phyloP scores from a whole-genome alignment of 345 rosid genomes.

The Trapa bicornis region DNA sequence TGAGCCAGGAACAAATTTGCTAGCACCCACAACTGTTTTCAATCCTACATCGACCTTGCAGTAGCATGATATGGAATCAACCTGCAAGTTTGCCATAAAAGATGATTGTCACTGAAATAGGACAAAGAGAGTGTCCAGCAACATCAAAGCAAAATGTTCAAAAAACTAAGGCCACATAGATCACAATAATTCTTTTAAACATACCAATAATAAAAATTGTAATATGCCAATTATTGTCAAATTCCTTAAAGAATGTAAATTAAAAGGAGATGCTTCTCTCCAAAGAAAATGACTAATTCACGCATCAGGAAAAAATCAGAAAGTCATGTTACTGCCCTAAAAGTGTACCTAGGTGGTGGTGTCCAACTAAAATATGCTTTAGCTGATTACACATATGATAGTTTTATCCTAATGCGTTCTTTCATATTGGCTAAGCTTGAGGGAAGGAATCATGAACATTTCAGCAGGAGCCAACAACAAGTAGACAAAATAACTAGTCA shows the following conservation, averaged over 20 bases:
- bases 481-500: background rate
- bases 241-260: background rate
- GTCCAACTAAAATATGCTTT: background rate
- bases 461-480: background rate
- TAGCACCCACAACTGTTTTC: conserved; percentile 82
- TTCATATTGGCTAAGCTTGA: background rate
- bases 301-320: background rate
- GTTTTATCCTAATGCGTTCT: background rate
- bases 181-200: background rate
- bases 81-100: conserved; percentile 32
- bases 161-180: background rate
- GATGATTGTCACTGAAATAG: background rate
- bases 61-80: conserved; percentile 88
- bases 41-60: conserved; percentile 87
- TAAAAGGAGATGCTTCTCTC: background rate
- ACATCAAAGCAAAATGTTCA: background rate
- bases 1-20: conserved; percentile 91
- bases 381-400: background rate
- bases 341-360: background rate
- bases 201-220: background rate
- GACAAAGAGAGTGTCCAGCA: background rate
- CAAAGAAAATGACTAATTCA: background rate
- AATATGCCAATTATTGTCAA: background rate
- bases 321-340: background rate
- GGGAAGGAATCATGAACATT: background rate